Evolutionary conservation across 164 flowering plant species (phyloP).

Genomic region (Liquidambar formosana): DNA sequence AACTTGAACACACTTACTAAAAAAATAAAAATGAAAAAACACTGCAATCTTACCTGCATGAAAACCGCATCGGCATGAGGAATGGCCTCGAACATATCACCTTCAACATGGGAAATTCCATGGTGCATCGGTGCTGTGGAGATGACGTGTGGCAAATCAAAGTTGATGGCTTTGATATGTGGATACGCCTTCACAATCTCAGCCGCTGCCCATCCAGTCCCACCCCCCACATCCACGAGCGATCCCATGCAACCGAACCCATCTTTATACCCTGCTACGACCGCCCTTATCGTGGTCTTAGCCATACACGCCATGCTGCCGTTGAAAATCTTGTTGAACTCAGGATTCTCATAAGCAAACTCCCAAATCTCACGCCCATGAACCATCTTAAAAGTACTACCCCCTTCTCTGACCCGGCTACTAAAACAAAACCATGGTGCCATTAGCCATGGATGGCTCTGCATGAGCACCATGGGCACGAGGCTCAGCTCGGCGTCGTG

Average conservation of each 20-base stretch:
- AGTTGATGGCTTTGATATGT: conserved; percentile 41
- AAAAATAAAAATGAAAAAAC: no score
- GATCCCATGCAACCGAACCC: conserved; percentile 34
- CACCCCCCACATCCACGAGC: conserved; percentile 58
- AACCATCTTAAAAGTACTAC: conserved; percentile 40
- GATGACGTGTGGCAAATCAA: conserved; percentile 52
- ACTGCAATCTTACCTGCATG: conserved; percentile 45
- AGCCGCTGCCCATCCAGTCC: conserved; percentile 28
- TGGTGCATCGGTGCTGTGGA: conserved; percentile 34
- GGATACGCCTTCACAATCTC: conserved; percentile 43
- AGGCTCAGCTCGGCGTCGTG: conserved; percentile 24
- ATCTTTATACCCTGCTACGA: conserved; percentile 27
- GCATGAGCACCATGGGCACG: conserved; percentile 25
- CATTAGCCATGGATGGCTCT: conserved; percentile 25
- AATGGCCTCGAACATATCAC: conserved; percentile 48
- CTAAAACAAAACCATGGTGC: conserved; percentile 36
- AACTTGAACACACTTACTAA: no score
- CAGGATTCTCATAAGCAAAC: conserved; percentile 26
- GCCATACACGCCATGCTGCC: conserved; percentile 35
- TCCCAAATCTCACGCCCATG: conserved; percentile 42
- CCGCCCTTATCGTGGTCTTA: conserved; percentile 20
- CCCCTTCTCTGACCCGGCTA: conserved; percentile 36
- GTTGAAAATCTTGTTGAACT: conserved; percentile 34
- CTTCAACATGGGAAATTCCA: conserved; percentile 37
- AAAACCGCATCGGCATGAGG: conserved; percentile 45